Conservation (phyloP, 352 stramenopile species). For the Globisporangium cylindrosporum region DNA sequence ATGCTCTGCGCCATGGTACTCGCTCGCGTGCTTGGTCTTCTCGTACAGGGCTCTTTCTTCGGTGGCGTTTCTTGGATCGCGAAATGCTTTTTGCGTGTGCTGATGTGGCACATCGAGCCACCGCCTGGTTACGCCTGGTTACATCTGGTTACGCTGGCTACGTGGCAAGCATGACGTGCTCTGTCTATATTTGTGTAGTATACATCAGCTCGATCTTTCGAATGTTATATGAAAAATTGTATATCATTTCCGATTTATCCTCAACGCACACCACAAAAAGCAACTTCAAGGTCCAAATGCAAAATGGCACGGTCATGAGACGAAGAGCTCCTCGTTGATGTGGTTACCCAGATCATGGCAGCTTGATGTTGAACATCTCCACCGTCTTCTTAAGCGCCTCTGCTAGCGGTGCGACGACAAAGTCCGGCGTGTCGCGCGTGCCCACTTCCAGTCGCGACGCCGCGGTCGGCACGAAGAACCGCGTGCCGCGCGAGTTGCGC, state of each 20-base stretch:
- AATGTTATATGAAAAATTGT: background rate
- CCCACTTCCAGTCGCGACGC: slow-evolving; percentile 81
- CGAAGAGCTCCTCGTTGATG: background rate
- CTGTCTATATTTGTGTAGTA: background rate
- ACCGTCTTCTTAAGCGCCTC: slow-evolving; percentile 79
- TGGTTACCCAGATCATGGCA: slow-evolving; percentile 21
- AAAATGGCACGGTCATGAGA: background rate
- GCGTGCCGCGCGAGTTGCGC: slow-evolving; percentile 75
- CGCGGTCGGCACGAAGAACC: slow-evolving; percentile 81
- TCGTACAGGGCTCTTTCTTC: background rate
- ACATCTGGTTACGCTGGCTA: background rate
- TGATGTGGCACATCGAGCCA: too few species aligned
- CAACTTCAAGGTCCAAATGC: slow-evolving; percentile 8
- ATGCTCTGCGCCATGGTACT: slow-evolving; percentile 66
- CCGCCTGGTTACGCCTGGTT: background rate
- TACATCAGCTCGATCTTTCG: background rate
- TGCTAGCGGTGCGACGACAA: slow-evolving; percentile 66
- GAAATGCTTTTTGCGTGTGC: background rate
- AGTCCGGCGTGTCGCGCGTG: slow-evolving; percentile 72
- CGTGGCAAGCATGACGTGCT: background rate
- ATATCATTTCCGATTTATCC: background rate
- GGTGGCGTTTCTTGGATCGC: background rate
- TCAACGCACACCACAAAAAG: background rate
- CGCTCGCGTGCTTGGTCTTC: background rate
- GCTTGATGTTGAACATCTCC: slow-evolving; percentile 82